Evolutionary conservation across 2,329 filamentous ascomycete genomes (phyloP).

Genomic region (Pseudocercospora pini-densiflorae): DNA sequence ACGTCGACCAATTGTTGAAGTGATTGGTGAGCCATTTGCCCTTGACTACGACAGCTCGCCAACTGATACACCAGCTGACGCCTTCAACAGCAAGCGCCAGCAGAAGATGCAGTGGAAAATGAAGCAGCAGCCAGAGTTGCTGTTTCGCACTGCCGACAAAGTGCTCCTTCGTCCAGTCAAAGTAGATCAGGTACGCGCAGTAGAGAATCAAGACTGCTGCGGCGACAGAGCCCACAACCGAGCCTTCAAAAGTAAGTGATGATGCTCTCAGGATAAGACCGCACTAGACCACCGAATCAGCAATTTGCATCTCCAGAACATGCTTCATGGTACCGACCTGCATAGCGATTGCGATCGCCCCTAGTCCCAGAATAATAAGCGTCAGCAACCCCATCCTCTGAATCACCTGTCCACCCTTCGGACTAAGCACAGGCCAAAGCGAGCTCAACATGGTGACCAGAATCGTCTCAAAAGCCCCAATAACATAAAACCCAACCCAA

Average conservation of each 20-base stretch:
- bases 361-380: conserved; percentile 44
- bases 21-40: not conserved
- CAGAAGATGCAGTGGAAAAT: not conserved
- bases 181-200: conserved; percentile 25
- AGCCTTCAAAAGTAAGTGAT: conserved; percentile 15
- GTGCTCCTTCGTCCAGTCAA: conserved; percentile 2
- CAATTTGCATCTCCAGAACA: not conserved
- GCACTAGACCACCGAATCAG: conserved; percentile 16
- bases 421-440: conserved; percentile 39
- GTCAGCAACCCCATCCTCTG: conserved; percentile 43
- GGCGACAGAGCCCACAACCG: conserved; percentile 39
- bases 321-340: conserved; percentile 9
- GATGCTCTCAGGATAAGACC: conserved; percentile 37
- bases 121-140: not conserved
- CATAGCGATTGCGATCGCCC: conserved; percentile 41
- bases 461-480: conserved; percentile 37
- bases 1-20: too few relatives aligned
- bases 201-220: conserved; percentile 38
- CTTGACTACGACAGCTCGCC: not conserved
- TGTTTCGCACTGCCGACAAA: not conserved
- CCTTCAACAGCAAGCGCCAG: not conserved
- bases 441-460: conserved; percentile 38
- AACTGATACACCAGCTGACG: not conserved
- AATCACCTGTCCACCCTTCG: conserved; percentile 43
- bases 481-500: conserved; percentile 59